Evolutionary conservation across 352 stramenopile species (phyloP).

Genomic region (Phytophthora europaea): DNA sequence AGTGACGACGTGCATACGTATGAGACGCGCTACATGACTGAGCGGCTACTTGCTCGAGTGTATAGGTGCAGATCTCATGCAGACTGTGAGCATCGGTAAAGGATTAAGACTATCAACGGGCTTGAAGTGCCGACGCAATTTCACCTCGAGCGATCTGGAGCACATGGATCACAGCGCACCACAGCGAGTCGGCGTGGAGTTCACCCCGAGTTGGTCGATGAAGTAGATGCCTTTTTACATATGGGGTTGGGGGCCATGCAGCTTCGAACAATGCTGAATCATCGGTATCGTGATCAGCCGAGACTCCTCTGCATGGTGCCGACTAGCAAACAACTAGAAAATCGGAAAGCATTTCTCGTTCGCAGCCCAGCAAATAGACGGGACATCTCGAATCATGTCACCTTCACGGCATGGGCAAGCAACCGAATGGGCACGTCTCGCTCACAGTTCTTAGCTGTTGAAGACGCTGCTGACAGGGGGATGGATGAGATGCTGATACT

Average conservation of each 20-base stretch:
- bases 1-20: background rate
- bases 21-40: background rate
- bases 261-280: no score
- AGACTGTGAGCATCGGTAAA: background rate
- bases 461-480: no score
- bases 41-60: background rate
- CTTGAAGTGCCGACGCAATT: background rate
- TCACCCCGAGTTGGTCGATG: background rate
- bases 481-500: no score
- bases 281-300: no score
- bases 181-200: background rate
- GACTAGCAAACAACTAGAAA: no score
- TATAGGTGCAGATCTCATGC: background rate
- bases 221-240: background rate
- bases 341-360: no score
- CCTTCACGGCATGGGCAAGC: no score
- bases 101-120: background rate
- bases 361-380: no score
- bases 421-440: no score
- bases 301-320: no score
- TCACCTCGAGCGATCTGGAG: background rate
- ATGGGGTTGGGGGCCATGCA: background rate
- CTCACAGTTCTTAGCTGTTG: no score
- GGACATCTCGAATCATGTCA: no score
- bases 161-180: background rate